Evolutionary conservation across 495 filamentous ascomycete species (phyloP), one percentile per base, ranked within the genome.

Genomic region (Xylaria acuta): DNA sequence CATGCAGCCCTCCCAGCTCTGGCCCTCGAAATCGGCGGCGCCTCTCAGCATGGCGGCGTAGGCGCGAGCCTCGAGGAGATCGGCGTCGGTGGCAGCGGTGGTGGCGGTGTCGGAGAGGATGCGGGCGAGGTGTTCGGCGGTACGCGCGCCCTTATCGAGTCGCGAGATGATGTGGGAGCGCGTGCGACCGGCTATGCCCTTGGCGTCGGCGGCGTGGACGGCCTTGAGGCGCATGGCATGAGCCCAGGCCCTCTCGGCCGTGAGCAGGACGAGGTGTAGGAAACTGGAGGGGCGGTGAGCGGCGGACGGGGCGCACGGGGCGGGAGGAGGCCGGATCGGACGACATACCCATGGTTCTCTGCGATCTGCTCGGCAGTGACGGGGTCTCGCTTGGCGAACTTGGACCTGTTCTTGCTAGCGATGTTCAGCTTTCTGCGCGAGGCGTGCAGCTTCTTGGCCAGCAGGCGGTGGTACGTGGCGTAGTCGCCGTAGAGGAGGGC

Each of bases 181-280:
- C 25, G 93, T 90, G 25, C 90, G 89, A 59, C 93, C 90, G n/a
- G 92, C 86, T 67, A 97, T 90, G 41, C 90, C 90, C 80, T 93
- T 91, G 43, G 88, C 86, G 73, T 95, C 94, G 75, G 93, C 89
- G 51, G 93, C 88, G 79, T 97, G 92, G 30, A 88, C 81, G 7
- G 94, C 88, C 80, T 97, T 97, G 88, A 98, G 93, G 74, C 92
- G 87, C 94, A 97, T 96, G 64, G 95, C 97, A 78, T 97, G 91
- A 1, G 97, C 97, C 94, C 97, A 98, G 65, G 97, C 93, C 74
- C 97, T 88, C 83, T 99, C 97, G 70, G 94, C 88, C 41, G 90
- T 91, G 74, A 97, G 88, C 67, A 99, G 87, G 53, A 95, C 86
- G 53, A 97, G 87, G 71, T 93, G 86, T 49, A 92, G 89, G 79